Evolutionary conservation across 2,329 filamentous ascomycete species (phyloP).

Genomic region (Scytalidium sp.): DNA sequence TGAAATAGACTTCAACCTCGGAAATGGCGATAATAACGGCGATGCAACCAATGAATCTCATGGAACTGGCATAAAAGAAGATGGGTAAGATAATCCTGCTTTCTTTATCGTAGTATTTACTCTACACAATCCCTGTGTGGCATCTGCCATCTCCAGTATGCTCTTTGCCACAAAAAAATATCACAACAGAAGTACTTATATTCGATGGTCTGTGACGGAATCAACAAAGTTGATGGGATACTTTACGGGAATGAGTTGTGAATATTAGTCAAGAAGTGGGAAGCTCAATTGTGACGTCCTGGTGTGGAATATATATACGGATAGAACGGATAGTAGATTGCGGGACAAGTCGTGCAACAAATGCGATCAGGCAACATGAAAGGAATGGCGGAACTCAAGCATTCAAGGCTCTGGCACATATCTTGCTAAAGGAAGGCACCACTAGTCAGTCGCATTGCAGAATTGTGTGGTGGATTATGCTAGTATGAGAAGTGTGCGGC

Average conservation of each 20-base stretch:
- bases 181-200: neutral
- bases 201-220: neutral
- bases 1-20: conserved; percentile 58
- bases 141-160: neutral
- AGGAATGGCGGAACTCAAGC: neutral
- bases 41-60: conserved; percentile 32
- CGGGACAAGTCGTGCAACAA: neutral
- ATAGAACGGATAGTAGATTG: neutral
- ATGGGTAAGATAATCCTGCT: conserved; percentile 68
- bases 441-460: neutral
- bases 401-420: neutral
- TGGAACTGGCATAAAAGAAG: conserved; percentile 79
- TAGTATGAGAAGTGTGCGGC: neutral
- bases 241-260: neutral
- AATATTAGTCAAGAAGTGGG: neutral
- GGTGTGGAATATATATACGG: neutral
- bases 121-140: neutral
- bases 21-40: conserved; percentile 36
- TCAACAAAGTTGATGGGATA: neutral
- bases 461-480: neutral
- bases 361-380: neutral
- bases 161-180: neutral
- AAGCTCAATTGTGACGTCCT: neutral
- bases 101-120: conserved; percentile 13
- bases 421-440: neutral